Base-by-base conservation (phyloP, 2,329 filamentous ascomycete genomes). In the Stagonosporopsis cucurbitacearum region DNA sequence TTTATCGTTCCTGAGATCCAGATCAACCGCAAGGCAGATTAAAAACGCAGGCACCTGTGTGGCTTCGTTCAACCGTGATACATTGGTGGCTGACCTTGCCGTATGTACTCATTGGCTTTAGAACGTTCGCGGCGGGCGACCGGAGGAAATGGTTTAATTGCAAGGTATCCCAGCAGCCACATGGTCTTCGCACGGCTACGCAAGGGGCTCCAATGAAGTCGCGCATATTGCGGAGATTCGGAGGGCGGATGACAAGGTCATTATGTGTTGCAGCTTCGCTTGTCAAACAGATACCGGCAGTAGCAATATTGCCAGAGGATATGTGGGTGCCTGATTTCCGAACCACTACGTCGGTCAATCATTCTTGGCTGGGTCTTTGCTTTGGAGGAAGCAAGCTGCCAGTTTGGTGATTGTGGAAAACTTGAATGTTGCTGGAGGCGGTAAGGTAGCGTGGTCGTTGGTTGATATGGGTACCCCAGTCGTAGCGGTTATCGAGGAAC, bases 391-490 rank as follows among this genome's bases (percentile, higher is more conserved):
- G 36, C 23, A 36, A 33, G 12, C n/a, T n/a, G n/a, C 4, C 35
- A 32, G 32, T 30, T 25, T 37, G 36, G 39, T 39, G 35, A 12
- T 43, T 37, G 37, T 39, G 12, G 37, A 17, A 37, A 40, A 30
- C 23, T 43, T 13, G 30, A 39, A 20, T 30, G 37, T 39, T 46
- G 42, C 36, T 36, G 23, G 25, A 51, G 37, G 53, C 53, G 53
- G 53, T 56, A 50, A 51, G 47, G 17, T 56, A 56, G 53, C 48
- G 53, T 26, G 42, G 42, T 39, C 6, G 30, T 43, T 56, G 8
- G 30, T 43, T 56, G 47, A 47, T 51, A 56, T 56, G 53, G 53
- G 22, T 56, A 56, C 42, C 53, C 53, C 37, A 23, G 53, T 25
- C 17, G 42, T 17, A 33, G 37, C 42, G 6, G 23, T 20, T 43